phyloP scores from a whole-genome alignment of 768 basidiomycete species.

The Grammothele lineata region DNA sequence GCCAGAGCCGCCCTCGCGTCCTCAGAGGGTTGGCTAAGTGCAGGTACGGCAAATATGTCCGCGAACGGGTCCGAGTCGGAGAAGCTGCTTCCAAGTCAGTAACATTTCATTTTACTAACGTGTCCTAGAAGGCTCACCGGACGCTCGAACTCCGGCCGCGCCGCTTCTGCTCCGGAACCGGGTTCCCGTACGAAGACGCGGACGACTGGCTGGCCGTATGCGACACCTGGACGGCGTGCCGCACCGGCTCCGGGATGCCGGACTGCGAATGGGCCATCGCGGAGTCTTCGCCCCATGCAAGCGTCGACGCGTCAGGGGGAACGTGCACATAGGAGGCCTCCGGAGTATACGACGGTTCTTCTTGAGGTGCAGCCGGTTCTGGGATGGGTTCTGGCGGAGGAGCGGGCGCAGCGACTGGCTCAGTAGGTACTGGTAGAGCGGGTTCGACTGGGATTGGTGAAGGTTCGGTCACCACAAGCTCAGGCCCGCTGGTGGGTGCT shows the following conservation, averaged over 20 bases:
- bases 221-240: neutral
- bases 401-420: constrained; percentile 13
- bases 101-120: too few species aligned
- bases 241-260: constrained; percentile 9
- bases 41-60: constrained; percentile 8
- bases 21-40: too few species aligned
- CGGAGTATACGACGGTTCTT: constrained; percentile 5
- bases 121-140: constrained; percentile 14
- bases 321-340: constrained; percentile 16
- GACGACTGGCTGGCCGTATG: constrained; percentile 21
- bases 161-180: constrained; percentile 14
- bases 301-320: constrained; percentile 18
- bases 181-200: constrained; percentile 23
- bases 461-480: too few species aligned
- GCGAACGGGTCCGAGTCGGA: constrained; percentile 27
- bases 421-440: neutral
- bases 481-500: neutral
- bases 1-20: too few species aligned
- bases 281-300: constrained; percentile 22
- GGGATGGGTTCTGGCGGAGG: neutral
- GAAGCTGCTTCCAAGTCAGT: neutral
- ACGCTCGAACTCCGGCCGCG: constrained; percentile 25
- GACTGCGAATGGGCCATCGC: constrained; percentile 1
- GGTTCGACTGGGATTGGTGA: neutral
- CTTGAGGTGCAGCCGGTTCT: neutral